Percentiles rank a stretch among this genome's conserved stretches.
Evolutionary conservation across 345 rosid species (phyloP).

Genomic region (Luvunga scandens): DNA sequence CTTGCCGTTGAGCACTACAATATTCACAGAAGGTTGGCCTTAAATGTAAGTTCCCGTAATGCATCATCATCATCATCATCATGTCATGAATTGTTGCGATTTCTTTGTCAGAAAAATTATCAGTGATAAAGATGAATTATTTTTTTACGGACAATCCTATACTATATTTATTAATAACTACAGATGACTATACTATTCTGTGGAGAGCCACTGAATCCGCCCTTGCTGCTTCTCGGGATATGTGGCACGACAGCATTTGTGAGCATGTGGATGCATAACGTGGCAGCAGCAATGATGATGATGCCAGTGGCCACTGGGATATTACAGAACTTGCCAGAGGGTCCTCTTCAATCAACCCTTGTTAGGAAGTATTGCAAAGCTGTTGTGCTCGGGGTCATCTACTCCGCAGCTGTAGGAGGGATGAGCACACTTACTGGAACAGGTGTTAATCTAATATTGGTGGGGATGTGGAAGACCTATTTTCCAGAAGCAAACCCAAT

Average conservation of each 20-base stretch:
- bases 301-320: constrained; percentile 97
- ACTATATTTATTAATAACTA: background rate
- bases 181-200: constrained; percentile 75
- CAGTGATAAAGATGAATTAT: too few species aligned
- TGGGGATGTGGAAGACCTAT: constrained; percentile 88
- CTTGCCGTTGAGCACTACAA: constrained; percentile 96
- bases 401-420: constrained; percentile 75
- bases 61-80: too few species aligned
- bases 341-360: constrained; percentile 18
- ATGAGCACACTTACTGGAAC: constrained; percentile 95
- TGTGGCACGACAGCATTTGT: constrained; percentile 83
- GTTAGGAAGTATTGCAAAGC: constrained; percentile 60
- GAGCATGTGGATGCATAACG: constrained; percentile 99
- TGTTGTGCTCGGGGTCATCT: constrained; percentile 77
- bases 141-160: too few species aligned
- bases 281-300: constrained; percentile 87
- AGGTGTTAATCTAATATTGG: constrained; percentile 87
- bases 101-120: too few species aligned
- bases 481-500: constrained; percentile 67
- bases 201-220: constrained; percentile 81
- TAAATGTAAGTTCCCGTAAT: constrained; percentile 54
- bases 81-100: background rate
- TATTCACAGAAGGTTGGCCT: constrained; percentile 75
- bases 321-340: constrained; percentile 64
- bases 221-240: constrained; percentile 80